phyloP scores from a whole-genome alignment of 2,329 filamentous ascomycete species.

The Sarocladiaceae sp. region DNA sequence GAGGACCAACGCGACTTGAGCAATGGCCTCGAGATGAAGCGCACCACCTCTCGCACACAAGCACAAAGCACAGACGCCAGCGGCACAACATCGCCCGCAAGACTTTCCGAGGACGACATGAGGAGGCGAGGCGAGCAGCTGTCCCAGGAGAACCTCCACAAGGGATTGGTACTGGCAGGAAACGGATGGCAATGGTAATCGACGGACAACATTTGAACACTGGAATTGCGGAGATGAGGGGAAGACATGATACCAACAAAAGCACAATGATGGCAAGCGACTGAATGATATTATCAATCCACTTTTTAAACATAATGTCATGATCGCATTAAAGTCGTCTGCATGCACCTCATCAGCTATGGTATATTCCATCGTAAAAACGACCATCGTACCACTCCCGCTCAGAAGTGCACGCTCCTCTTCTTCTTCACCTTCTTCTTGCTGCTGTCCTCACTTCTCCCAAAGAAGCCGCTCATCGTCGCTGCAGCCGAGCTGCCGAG shows the following conservation, averaged over 20 bases:
- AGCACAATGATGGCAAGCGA: background rate
- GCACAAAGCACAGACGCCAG: background rate
- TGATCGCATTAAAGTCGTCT: constrained; percentile 4
- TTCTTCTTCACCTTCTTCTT: constrained; percentile 42
- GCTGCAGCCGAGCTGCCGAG: constrained; percentile 32
- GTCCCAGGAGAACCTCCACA: background rate
- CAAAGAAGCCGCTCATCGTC: constrained; percentile 41
- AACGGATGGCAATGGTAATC: constrained; percentile 3
- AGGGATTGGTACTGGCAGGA: background rate
- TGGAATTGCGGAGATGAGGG: background rate
- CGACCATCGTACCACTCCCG: background rate
- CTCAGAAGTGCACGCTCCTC: constrained; percentile 41
- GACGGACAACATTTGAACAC: background rate
- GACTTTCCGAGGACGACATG: background rate
- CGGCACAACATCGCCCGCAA: background rate
- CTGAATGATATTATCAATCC: background rate
- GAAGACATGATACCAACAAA: constrained; percentile 3
- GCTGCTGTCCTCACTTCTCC: constrained; percentile 15
- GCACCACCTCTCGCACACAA: too few relatives aligned
- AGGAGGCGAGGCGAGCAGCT: background rate
- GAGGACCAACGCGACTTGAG: background rate
- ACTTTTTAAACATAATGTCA: background rate
- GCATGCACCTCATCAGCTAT: background rate
- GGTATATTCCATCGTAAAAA: background rate
- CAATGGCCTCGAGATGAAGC: background rate